Evolutionary conservation across 2,329 filamentous ascomycete genomes (phyloP).

Genomic region (Stachybotrys chartarum): DNA sequence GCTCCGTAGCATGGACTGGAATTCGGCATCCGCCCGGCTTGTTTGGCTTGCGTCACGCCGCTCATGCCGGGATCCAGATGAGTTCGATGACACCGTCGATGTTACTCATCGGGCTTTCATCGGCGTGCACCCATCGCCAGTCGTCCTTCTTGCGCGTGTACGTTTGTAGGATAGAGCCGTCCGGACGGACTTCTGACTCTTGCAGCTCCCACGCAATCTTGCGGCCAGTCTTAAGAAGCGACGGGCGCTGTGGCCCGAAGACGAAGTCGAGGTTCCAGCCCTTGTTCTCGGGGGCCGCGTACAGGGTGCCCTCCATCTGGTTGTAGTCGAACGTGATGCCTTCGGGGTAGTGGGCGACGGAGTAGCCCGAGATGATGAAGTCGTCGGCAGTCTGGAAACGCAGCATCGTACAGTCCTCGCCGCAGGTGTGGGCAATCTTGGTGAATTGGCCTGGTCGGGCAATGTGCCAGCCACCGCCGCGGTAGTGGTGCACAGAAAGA

Average conservation of each 20-base stretch:
- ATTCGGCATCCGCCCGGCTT: background rate
- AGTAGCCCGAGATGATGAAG: constrained; percentile 53
- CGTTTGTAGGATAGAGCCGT: constrained; percentile 44
- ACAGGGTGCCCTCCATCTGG: constrained; percentile 47
- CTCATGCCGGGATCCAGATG: constrained; percentile 42
- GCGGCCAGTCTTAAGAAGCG: constrained; percentile 38
- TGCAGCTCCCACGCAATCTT: constrained; percentile 49
- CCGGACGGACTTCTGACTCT: constrained; percentile 37
- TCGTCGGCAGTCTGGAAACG: constrained; percentile 48
- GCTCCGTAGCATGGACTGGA: background rate
- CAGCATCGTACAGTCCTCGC: constrained; percentile 52
- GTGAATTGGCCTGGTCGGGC: constrained; percentile 48
- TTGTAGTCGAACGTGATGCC: constrained; percentile 42
- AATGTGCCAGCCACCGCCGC: constrained; percentile 50
- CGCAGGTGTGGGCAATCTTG: constrained; percentile 51
- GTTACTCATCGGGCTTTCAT: constrained; percentile 41
- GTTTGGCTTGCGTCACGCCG: background rate
- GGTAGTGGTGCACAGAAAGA: constrained; percentile 58
- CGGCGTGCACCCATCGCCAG: constrained; percentile 41
- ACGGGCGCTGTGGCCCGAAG: constrained; percentile 41
- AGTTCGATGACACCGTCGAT: constrained; percentile 50
- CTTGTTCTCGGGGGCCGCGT: constrained; percentile 37
- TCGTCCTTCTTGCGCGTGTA: constrained; percentile 48
- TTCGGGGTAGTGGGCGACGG: constrained; percentile 47
- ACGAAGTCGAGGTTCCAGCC: constrained; percentile 45